These are phyloP conservation scores for Boletus coccyginus DNA, from an alignment of 768 basidiomycete genomes.

Conservation along the genomic window DNA sequence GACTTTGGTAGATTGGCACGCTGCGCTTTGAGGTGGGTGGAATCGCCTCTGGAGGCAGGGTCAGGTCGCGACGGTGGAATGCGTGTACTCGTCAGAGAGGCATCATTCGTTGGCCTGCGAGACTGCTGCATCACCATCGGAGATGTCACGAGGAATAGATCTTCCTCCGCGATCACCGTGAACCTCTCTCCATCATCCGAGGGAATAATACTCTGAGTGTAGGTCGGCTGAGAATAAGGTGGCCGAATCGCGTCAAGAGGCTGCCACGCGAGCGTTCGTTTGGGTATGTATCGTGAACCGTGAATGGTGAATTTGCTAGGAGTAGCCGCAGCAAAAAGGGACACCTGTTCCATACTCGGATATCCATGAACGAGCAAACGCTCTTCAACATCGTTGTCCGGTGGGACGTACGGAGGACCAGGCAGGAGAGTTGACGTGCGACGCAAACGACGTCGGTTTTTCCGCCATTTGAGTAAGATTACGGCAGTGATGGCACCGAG, in stretches of 20 bases:
- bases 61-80: slow-evolving; percentile 1
- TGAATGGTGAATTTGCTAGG: slow-evolving; percentile 32
- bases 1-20: slow-evolving; percentile 9
- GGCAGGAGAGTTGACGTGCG: slow-evolving; percentile 19
- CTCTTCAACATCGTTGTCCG: slow-evolving; percentile 17
- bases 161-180: slow-evolving; percentile 20
- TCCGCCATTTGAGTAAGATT: slow-evolving; percentile 13
- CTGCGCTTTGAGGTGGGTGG: neutral
- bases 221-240: neutral
- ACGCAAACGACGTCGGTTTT: neutral
- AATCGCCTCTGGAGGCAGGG: neutral
- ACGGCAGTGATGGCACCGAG: slow-evolving; percentile 18
- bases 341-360: slow-evolving; percentile 29
- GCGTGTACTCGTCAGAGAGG: slow-evolving; percentile 2
- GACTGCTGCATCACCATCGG: neutral
- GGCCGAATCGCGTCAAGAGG: neutral
- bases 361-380: slow-evolving; percentile 9
- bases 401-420: slow-evolving; percentile 27
- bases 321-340: slow-evolving; percentile 22
- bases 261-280: slow-evolving; percentile 11
- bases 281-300: slow-evolving; percentile 24
- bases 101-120: neutral
- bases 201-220: slow-evolving; percentile 18
- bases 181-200: slow-evolving; percentile 23
- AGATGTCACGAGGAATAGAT: slow-evolving; percentile 21